phyloP scores from a whole-genome alignment of 2,329 filamentous ascomycete genomes.

The Eutypa lata region DNA sequence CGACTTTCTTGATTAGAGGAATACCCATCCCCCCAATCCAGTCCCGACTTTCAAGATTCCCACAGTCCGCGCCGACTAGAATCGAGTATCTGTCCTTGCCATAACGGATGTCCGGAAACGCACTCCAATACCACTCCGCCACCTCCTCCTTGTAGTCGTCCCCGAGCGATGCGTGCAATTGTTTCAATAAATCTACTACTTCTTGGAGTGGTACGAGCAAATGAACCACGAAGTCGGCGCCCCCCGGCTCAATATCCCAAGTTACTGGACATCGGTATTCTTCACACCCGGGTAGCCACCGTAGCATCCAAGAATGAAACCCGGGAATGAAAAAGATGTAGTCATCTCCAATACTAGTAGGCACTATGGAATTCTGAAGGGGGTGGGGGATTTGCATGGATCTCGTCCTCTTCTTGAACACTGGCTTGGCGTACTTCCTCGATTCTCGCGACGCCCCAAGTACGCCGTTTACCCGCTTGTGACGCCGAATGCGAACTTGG shows the following conservation, averaged over 20 bases:
- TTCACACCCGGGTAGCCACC: no score
- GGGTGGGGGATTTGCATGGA: no score
- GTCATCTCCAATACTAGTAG: neutral
- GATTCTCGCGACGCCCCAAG: no score
- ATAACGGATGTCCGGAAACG: neutral
- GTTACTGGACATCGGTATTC: neutral
- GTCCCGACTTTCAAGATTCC: neutral
- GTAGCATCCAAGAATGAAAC: neutral
- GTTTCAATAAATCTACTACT: neutral
- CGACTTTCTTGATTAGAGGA: neutral
- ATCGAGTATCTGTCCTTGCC: neutral
- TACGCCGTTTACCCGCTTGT: no score
- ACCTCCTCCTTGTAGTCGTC: neutral
- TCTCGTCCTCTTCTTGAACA: no score
- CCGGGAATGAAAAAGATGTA: neutral
- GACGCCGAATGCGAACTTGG: no score
- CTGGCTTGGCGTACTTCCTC: no score
- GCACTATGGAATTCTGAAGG: no score
- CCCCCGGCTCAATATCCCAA: neutral
- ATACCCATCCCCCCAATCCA: neutral
- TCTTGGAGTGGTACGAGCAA: neutral
- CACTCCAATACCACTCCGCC: neutral
- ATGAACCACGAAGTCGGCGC: neutral
- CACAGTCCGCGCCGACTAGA: neutral
- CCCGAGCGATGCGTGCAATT: neutral